Base-by-base conservation (phyloP, 768 basidiomycete genomes). In the Pholiota conissans region DNA sequence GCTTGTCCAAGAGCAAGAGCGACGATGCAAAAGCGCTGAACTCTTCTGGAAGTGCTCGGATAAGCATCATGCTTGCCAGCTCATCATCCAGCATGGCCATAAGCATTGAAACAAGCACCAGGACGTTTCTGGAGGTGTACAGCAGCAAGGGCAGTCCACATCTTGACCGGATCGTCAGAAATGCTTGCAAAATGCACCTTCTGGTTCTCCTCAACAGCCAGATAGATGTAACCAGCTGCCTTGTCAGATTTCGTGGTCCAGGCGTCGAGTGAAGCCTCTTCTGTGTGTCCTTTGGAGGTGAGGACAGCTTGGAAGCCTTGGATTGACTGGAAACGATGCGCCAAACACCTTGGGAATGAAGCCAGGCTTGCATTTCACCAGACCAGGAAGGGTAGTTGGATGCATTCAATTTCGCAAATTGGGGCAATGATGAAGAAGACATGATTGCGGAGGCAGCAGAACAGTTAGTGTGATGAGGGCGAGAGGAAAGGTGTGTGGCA, bases 71-170 rank as follows among this genome's bases (percentile, higher is more conserved):
- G 30, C 30, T 32, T 5, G 30, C 30, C 30, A 32, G 30, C 30
- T 32, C 30, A 32, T 32, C 30, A 32, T 32, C 13, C 13, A 32
- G 30, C n/a, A n/a, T n/a, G n/a, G n/a, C n/a, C 54, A 59, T 64
- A 64, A 29, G 61, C 58, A 59, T 60, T 63, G 55, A 69, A 69
- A 5, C 63, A 26, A 7, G 61, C 59, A 8, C 66, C 60, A 11
- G 66, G 64, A 35, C 63, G 64, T 54, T 69, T 67, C 26, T 64
- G 61, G 13, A 61, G 30, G 52, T 69, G 66, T 16, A 58, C 60
- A 7, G 11, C 42, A 39, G 64, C 59, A 29, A 69, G 35, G 7
- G 55, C 37, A 0, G 39, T 35, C 65, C 62, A 68, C 63, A 67
- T 67, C 39, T 59, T 50, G 24, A 64, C 49, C 11, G 67, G 67